Evolutionary conservation across 2,329 filamentous ascomycete species (phyloP).

Genomic region (Coniochaeta ligniaria): DNA sequence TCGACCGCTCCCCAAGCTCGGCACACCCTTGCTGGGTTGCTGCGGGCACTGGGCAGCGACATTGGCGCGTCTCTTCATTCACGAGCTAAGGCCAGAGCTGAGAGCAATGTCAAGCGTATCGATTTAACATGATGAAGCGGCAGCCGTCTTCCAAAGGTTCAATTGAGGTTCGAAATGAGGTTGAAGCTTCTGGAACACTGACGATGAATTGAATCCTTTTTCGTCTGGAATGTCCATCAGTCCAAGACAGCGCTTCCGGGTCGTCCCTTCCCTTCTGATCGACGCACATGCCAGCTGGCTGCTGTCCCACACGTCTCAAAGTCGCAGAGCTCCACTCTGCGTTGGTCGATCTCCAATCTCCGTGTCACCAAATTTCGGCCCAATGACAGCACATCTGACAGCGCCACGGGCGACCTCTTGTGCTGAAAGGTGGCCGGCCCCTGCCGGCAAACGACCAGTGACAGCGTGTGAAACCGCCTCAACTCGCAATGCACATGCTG

Average conservation of each 20-base stretch:
- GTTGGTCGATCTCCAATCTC: background rate
- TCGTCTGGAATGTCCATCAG: background rate
- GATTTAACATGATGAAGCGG: background rate
- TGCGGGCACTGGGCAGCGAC: background rate
- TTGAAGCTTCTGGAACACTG: background rate
- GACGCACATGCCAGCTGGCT: background rate
- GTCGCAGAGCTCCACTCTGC: background rate
- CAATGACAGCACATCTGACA: background rate
- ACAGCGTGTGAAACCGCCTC: background rate
- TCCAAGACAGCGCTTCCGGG: background rate
- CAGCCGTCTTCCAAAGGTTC: too few relatives aligned
- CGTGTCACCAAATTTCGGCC: background rate
- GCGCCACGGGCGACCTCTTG: background rate
- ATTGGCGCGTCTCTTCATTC: background rate
- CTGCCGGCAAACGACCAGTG: background rate
- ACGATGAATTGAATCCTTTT: background rate
- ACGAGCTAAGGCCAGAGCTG: background rate
- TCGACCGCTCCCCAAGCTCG: background rate
- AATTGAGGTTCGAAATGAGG: background rate
- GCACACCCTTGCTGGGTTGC: background rate
- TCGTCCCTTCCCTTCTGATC: too few relatives aligned
- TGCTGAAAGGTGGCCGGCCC: background rate
- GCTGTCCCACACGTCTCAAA: background rate
- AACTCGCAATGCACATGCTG: background rate
- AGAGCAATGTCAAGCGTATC: background rate